These are phyloP conservation scores for Dryas integrifolia DNA, from an alignment of 331 rosid species.

Conservation along the genomic window DNA sequence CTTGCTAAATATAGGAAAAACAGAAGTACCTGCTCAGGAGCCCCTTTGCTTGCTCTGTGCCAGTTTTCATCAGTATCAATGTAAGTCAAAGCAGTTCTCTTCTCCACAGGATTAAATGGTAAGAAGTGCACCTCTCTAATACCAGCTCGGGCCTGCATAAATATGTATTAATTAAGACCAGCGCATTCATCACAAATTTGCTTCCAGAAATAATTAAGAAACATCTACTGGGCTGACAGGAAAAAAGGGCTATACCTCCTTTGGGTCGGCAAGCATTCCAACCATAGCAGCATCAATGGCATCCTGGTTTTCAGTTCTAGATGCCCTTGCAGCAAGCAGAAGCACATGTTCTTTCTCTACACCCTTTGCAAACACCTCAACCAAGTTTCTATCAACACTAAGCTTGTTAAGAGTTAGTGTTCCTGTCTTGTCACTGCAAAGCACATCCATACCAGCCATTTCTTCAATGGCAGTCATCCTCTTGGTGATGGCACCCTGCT, in stretches of 20 bases:
- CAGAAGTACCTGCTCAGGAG: slow-evolving; percentile 90
- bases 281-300: slow-evolving; percentile 98
- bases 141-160: slow-evolving; percentile 83
- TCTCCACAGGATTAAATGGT: slow-evolving; percentile 95
- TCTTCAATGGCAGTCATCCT: slow-evolving; percentile 99
- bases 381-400: slow-evolving; percentile 73
- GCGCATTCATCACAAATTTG: background rate
- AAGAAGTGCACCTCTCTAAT: slow-evolving; percentile 81
- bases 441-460: slow-evolving; percentile 99
- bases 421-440: slow-evolving; percentile 98
- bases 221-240: background rate
- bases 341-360: slow-evolving; percentile 82
- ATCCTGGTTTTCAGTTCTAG: slow-evolving; percentile 92
- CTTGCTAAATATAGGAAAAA: slow-evolving; percentile 10
- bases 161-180: slow-evolving; percentile 7
- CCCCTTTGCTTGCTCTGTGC: slow-evolving; percentile 99
- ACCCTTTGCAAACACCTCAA: slow-evolving; percentile 84
- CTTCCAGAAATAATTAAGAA: slow-evolving; percentile 9
- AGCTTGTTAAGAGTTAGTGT: slow-evolving; percentile 96
- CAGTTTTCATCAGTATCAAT: slow-evolving; percentile 67
- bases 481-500: slow-evolving; percentile 98
- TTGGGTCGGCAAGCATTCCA: slow-evolving; percentile 98
- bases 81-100: slow-evolving; percentile 99
- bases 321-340: slow-evolving; percentile 89
- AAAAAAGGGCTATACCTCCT: slow-evolving; percentile 56